Conservation (phyloP, 2,329 filamentous ascomycete genomes). For the Pseudogymnoascus sp. region DNA sequence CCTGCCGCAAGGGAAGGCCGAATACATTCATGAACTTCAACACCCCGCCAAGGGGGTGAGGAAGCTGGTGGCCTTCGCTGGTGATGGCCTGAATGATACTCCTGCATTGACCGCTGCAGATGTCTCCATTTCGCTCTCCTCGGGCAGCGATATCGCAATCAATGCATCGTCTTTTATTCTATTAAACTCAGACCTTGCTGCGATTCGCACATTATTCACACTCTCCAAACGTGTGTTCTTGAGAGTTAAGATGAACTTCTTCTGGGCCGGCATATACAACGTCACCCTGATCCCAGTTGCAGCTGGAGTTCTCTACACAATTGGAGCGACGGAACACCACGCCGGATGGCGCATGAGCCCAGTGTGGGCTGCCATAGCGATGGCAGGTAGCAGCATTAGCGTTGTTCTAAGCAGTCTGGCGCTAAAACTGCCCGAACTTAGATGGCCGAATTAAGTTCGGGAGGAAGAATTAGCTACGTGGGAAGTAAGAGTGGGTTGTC, state of each 20-base stretch:
- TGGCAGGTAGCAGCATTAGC: background rate
- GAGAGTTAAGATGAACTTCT: constrained; percentile 76
- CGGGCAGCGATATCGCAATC: constrained; percentile 76
- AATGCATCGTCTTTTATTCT: constrained; percentile 75
- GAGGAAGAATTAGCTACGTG: background rate
- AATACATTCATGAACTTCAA: background rate
- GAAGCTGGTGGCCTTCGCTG: constrained; percentile 64
- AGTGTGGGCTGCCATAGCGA: background rate
- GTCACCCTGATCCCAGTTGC: constrained; percentile 68
- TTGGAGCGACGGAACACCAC: background rate
- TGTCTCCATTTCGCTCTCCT: constrained; percentile 75
- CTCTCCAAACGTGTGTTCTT: constrained; percentile 65
- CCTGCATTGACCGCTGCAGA: constrained; percentile 74
- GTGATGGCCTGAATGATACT: constrained; percentile 83
- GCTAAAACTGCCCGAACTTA: background rate
- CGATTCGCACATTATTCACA: constrained; percentile 63
- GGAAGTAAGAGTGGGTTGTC: background rate
- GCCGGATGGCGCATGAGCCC: background rate
- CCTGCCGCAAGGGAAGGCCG: background rate
- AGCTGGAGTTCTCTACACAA: constrained; percentile 62
- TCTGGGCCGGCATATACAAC: constrained; percentile 80
- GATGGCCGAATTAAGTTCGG: background rate
- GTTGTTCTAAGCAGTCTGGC: background rate
- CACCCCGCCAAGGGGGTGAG: constrained; percentile 30
- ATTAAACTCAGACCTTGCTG: constrained; percentile 59